Evolutionary conservation across 208 protist genomes (phyloP).

Genomic region (Acanthamoeba lenticulata): DNA sequence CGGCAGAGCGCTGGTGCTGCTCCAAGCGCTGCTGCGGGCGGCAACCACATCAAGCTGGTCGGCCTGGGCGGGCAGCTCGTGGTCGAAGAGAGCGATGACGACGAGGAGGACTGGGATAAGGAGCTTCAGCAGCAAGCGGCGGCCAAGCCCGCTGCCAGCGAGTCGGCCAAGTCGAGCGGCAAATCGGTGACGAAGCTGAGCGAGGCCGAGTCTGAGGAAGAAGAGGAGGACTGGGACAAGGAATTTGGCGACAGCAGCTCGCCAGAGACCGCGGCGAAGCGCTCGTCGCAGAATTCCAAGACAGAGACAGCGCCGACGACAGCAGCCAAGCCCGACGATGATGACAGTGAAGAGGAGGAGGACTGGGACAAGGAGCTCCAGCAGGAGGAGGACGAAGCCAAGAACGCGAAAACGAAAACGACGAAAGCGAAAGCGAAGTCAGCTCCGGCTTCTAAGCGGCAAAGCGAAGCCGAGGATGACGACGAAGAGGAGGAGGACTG

Average conservation of each 20-base stretch:
- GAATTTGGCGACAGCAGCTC: not conserved
- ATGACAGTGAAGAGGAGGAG: not conserved
- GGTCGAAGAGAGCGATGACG: not conserved
- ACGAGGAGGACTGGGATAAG: slow-evolving; percentile 16
- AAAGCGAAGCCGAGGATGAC: not conserved
- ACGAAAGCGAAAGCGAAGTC: not conserved
- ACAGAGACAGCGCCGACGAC: not conserved
- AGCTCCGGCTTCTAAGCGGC: too few species aligned
- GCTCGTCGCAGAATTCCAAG: not conserved
- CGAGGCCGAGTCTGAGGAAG: not conserved
- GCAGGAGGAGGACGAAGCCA: not conserved
- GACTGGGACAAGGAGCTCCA: not conserved
- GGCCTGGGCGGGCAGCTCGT: not conserved
- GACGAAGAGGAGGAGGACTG: slow-evolving; percentile 4
- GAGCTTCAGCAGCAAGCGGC: not conserved
- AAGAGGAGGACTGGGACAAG: slow-evolving; percentile 14
- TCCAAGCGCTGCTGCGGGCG: too few species aligned
- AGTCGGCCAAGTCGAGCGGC: not conserved
- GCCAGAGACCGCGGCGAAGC: not conserved
- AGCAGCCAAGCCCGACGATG: not conserved
- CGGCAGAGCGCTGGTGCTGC: too few species aligned
- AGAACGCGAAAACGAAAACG: not conserved
- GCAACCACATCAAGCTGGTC: not conserved
- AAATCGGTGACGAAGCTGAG: not conserved
- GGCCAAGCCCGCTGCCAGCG: not conserved